Conservation (phyloP, 176 grass and related monocot genomes). For the Paspalum notatum region DNA sequence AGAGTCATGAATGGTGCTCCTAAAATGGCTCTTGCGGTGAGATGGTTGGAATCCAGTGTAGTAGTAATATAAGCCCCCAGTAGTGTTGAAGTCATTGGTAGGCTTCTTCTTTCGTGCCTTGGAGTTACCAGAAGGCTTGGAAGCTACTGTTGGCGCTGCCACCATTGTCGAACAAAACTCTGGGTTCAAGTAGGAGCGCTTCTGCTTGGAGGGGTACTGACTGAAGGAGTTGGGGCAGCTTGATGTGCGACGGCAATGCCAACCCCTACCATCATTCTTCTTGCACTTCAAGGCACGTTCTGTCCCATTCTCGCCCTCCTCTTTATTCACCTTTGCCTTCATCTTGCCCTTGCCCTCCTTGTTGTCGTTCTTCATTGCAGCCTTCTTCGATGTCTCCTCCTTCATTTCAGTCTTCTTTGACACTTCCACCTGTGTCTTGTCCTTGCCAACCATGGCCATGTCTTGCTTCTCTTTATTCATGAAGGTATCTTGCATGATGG, state of each 20-base stretch:
- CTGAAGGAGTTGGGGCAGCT: conserved; percentile 28
- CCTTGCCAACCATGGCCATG: not conserved
- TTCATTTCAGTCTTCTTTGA: not conserved
- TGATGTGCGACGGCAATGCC: conserved; percentile 10
- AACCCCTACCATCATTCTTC: conserved; percentile 48
- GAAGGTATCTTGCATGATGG: not conserved
- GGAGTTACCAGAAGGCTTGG: not conserved
- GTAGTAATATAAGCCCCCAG: not conserved
- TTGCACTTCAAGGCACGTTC: not conserved
- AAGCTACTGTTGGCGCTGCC: not conserved
- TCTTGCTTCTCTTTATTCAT: not conserved
- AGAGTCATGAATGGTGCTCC: no score
- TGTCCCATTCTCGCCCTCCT: not conserved
- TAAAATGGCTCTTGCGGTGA: not conserved
- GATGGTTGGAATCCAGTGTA: not conserved
- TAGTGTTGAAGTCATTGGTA: not conserved
- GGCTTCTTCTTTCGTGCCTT: not conserved
- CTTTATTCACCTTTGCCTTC: conserved; percentile 11
- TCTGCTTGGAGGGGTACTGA: conserved; percentile 27
- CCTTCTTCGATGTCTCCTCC: not conserved
- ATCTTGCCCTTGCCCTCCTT: not conserved
- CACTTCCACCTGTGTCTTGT: not conserved
- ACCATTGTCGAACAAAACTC: not conserved
- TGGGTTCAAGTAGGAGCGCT: not conserved
- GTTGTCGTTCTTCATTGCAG: not conserved